Base-by-base conservation (phyloP, 1,139 yeast species). In the Suhomyces bokatorum region DNA sequence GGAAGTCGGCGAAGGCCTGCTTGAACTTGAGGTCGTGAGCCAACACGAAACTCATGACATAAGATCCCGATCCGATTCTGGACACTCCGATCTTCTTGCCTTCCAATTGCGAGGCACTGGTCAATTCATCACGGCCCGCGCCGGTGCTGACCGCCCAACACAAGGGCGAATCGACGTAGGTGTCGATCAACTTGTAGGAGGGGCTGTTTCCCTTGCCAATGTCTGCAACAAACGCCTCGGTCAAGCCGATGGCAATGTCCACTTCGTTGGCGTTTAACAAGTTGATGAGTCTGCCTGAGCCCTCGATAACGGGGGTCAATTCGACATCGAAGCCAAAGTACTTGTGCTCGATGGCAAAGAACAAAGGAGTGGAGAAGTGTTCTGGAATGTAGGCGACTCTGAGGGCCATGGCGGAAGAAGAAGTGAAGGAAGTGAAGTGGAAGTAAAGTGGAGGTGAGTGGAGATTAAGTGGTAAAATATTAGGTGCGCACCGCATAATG, bases 111-210 rank as follows among this genome's bases (percentile, higher is more conserved):
- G 68, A 65, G 26, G 77, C 74, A 6, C 65, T 59, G 22, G 63
- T 67, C 43, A 87, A 57, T 13, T 84, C 88, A 14, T 66, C 62
- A 40, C 96, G 73, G 36, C 76, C 54, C 44, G 58, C 63, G 5
- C 97, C 97, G 0, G 95, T 84, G 49, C 91, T 83, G 39, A 90
- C 82, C 1, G 96, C 88, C 97, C 97, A 90, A 56, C 88, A 83
- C 45, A 90, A 74, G 1, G 97, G 96, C 3, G 95, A 84, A 52
- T 83, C 73, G 16, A 90, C 97, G 61, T 88, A 90, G 1, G 95
- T 85, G 16, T 90, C 96, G 8, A 83, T 75, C 13, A 89, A 72
- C 53, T 82, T 80, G 63, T 85, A 88, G 62, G 85, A 87, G 48
- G 73, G 66, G 10, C 63, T 64, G 49, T 81, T 78, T 0, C 90